Base-by-base conservation (phyloP, 257 asterid species). In the Salvia rosmarinus region DNA sequence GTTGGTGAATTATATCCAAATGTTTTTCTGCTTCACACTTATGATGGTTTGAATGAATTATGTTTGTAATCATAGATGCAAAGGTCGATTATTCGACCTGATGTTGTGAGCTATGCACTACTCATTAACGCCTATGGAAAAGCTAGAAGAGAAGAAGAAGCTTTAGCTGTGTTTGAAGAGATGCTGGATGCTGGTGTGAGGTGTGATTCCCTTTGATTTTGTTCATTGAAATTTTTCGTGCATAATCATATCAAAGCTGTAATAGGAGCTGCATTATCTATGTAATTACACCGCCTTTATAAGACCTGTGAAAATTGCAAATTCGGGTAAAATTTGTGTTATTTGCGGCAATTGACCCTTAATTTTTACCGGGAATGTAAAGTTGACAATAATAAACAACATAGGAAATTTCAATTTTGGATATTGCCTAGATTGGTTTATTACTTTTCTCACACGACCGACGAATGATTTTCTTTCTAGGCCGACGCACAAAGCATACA, bases 111-210 rank as follows among this genome's bases (percentile, higher is more conserved):
- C 81, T 91, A 95, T 75, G 95, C 99, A 1, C 82, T 89, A 66
- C 95, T 95, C 37, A 82, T 95, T 69, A 84, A 73, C 69, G 96
- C 98, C 30, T 91, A 95, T 75, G 99, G 99, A 70, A 95, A 89
- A 84, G 98, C 95, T 80, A 89, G 99, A 86, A 84, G 98, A 80
- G 99, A 95, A 88, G 96, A 91, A 80, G 98, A 95, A 84, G 99
- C 99, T 66, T 84, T 95, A 68, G 88, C 98, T 52, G 96, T 89
- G 75, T 95, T 95, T 71, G 99, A 91, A 82, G 98, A 89, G 89
- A 95, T 95, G 99, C 98, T 95, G 74, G 96, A 95, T 86, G 93
- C 98, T 73, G 96, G 95, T 68, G 95, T 95, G 77, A 88, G 96
- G 99, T 91, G 59, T 44, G 82, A 65, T 75, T 66, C 40, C 64